Percentiles rank a stretch among this genome's conserved stretches.
phyloP scores from a whole-genome alignment of 2,329 filamentous ascomycete species.

The Fusarium acutatum region DNA sequence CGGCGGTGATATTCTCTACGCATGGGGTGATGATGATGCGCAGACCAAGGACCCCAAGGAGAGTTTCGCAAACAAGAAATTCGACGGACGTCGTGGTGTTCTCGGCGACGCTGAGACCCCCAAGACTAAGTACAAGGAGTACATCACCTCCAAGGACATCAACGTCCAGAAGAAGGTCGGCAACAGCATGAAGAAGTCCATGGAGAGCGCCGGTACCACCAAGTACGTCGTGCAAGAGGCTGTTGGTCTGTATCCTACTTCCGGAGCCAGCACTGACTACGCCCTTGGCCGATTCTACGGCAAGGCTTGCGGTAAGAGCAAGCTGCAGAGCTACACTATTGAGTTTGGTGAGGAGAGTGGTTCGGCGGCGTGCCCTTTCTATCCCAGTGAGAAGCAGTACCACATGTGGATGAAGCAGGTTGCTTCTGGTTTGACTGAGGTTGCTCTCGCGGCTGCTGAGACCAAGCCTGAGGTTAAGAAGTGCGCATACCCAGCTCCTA shows the following conservation, averaged over 20 bases:
- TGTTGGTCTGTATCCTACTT: constrained; percentile 56
- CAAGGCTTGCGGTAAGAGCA: constrained; percentile 44
- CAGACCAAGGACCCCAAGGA: constrained; percentile 55
- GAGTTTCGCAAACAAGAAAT: constrained; percentile 63
- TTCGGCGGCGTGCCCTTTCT: constrained; percentile 51
- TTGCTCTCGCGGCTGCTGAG: constrained; percentile 46
- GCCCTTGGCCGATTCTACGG: constrained; percentile 55
- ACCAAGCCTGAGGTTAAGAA: constrained; percentile 21
- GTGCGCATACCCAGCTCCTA: constrained; percentile 15
- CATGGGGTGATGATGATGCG: constrained; percentile 65
- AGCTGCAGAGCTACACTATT: constrained; percentile 54
- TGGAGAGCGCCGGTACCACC: constrained; percentile 50
- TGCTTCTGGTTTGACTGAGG: constrained; percentile 58
- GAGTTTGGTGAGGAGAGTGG: constrained; percentile 54
- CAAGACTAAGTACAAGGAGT: constrained; percentile 55
- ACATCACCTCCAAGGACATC: constrained; percentile 51
- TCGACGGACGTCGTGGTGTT: constrained; percentile 60
- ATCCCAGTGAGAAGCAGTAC: constrained; percentile 54
- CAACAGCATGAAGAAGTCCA: constrained; percentile 48
- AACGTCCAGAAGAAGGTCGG: constrained; percentile 45
- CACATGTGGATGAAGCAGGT: constrained; percentile 56
- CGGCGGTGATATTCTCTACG: constrained; percentile 61
- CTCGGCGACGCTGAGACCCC: constrained; percentile 47
- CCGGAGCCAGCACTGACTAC: constrained; percentile 58
- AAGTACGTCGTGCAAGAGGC: constrained; percentile 51